Evolutionary conservation across 148 eudicot genomes (phyloP), one percentile per base, ranked within the genome.

Genomic region (Heliamphora exappendiculata): DNA sequence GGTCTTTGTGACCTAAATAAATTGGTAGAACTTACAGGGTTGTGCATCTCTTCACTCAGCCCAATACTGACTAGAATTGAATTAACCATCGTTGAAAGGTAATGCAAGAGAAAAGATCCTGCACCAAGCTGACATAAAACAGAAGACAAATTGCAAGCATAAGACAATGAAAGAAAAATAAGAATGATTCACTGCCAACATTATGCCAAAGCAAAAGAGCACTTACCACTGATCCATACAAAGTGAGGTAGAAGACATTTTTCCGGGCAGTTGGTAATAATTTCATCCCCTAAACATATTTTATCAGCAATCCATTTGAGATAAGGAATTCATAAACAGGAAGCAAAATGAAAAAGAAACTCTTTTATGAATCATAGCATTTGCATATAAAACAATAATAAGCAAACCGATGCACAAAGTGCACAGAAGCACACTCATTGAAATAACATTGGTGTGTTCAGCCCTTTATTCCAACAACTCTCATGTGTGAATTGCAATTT

Each of bases 31-130:
- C 93, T 89, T 87, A 92, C 97, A 17, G 97, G 96, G 83, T 85
- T 92, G 78, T 91, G 93, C 97, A 95, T 85, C 88, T 95, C 98
- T 80, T 95, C 90, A 72, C 91, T 83, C 76, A 95, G 79, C 69
- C 97, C 98, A 82, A 95, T 89, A 80, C 85, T 95, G 55, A 82
- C 78, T 19, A 95, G 91, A 79, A 95, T 82, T 26, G 96, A 91
- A 79, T 92, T 95, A 74, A 92, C 88, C 72, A 89, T 62, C 76
- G 80, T 64, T 22, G 97, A 89, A 71, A 92, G 86, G 11, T 93
- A 85, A 76, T 86, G 95, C 33, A 92, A 72, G 14, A 92, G 78
- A 81, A 81, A 92, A 14, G 94, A 89, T 65, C 97, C 97, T 77
- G 89, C 96, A 73, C 98, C 97, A 82, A 87, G 73, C 98, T 95